phyloP scores from a whole-genome alignment of 2,329 filamentous ascomycete genomes.

The Arthrobotrys megalospora region DNA sequence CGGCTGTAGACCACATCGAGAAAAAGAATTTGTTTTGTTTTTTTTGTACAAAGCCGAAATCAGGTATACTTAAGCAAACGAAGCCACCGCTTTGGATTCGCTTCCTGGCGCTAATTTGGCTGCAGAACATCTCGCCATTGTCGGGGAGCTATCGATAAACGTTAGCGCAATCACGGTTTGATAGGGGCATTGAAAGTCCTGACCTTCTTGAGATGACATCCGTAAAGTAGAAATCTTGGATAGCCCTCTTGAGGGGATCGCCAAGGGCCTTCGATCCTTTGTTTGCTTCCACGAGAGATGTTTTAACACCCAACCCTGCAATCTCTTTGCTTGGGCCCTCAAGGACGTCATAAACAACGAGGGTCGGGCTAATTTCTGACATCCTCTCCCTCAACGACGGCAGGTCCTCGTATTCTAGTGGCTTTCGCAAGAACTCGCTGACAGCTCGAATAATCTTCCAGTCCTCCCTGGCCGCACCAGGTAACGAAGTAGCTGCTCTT shows the following conservation, averaged over 20 bases:
- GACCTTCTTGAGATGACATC: conserved; percentile 96
- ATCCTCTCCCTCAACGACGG: conserved; percentile 91
- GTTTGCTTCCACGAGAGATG: conserved; percentile 96
- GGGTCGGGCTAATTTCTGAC: conserved; percentile 91
- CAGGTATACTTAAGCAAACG: conserved; percentile 52
- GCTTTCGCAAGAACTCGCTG: conserved; percentile 88
- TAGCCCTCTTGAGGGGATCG: conserved; percentile 83
- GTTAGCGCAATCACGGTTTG: conserved; percentile 47
- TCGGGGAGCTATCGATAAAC: conserved; percentile 80
- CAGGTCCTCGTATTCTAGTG: conserved; percentile 93
- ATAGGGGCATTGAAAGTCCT: conserved; percentile 66
- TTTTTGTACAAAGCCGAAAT: conserved; percentile 44
- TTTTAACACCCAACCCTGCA: conserved; percentile 74
- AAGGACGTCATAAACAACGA: conserved; percentile 90
- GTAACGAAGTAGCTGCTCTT: conserved; percentile 87
- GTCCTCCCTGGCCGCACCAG: conserved; percentile 91
- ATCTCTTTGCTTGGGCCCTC: conserved; percentile 73
- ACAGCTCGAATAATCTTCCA: conserved; percentile 98
- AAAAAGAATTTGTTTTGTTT: conserved; percentile 22
- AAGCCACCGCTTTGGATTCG: conserved; percentile 56
- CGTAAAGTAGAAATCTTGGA: conserved; percentile 98
- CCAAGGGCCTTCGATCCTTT: conserved; percentile 83
- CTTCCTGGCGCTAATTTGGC: conserved; percentile 76
- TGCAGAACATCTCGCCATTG: conserved; percentile 97
- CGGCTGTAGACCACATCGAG: conserved; percentile 14